A percentile compares a stretch with the other conserved stretches of the same genome.
Evolutionary conservation across 495 filamentous ascomycete species (phyloP).

Genomic region (Neurospora sp.): DNA sequence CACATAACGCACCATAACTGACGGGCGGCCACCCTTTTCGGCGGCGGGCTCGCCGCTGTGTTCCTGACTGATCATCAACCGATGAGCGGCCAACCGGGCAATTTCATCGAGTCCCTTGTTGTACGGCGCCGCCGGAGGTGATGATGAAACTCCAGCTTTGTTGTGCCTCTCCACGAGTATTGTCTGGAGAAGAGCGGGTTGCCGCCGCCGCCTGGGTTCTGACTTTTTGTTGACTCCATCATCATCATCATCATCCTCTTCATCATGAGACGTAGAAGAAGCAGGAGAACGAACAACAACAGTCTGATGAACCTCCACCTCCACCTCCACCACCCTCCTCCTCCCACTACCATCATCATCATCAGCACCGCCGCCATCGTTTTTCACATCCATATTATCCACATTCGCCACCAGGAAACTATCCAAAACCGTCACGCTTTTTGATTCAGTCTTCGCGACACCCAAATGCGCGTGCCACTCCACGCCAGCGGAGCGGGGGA

Average conservation of each 20-base stretch:
- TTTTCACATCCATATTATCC: background rate
- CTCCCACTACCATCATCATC: background rate
- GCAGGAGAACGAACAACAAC: slow-evolving; percentile 3
- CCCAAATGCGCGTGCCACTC: slow-evolving; percentile 27
- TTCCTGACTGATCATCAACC: slow-evolving; percentile 1
- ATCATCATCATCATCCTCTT: background rate
- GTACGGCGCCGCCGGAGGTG: background rate
- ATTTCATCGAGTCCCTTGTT: background rate
- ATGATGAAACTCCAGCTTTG: too few species aligned
- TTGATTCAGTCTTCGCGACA: slow-evolving; percentile 4
- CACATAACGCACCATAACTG: background rate
- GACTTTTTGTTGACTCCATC: background rate
- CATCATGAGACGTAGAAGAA: background rate
- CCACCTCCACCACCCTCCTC: background rate
- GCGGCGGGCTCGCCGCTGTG: background rate
- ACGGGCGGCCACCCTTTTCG: background rate
- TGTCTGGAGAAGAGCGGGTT: slow-evolving; percentile 11
- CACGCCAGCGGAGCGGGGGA: slow-evolving; percentile 18
- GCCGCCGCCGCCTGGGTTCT: background rate
- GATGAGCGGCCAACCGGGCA: background rate
- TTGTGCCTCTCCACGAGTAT: slow-evolving; percentile 6
- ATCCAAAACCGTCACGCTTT: background rate
- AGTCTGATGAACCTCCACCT: slow-evolving; percentile 5
- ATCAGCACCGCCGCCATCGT: background rate
- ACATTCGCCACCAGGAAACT: background rate